These are phyloP conservation scores for Cornus controversa DNA, from an alignment of 148 eudicot species.

Conservation along the genomic window DNA sequence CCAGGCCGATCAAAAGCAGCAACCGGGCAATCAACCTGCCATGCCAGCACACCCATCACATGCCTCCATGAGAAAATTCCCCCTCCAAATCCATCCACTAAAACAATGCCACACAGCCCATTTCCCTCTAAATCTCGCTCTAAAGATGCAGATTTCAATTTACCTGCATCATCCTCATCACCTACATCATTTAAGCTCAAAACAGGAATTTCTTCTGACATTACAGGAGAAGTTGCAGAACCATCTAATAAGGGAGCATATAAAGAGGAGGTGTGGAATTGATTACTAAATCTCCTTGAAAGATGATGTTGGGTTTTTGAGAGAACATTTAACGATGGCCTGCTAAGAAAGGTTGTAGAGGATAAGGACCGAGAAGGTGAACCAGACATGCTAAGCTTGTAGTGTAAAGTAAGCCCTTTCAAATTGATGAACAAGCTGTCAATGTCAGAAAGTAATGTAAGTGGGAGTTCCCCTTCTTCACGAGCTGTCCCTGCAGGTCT, in stretches of 20 bases:
- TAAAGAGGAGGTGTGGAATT: conserved; percentile 61
- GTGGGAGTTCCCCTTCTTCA: conserved; percentile 67
- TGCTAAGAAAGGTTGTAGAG: conserved; percentile 48
- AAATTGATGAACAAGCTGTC: conserved; percentile 83
- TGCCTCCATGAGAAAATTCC: conserved; percentile 99
- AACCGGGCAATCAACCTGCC: conserved; percentile 71
- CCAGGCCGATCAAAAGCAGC: conserved; percentile 98
- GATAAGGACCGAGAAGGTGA: conserved; percentile 77
- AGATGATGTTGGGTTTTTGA: conserved; percentile 50
- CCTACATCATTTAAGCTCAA: conserved; percentile 55
- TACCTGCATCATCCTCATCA: conserved; percentile 44
- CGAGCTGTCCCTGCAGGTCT: conserved; percentile 49
- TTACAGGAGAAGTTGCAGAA: conserved; percentile 39
- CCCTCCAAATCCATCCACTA: conserved; percentile 98
- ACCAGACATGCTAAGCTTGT: conserved; percentile 83
- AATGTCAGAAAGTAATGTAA: conserved; percentile 74
- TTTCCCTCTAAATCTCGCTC: conserved; percentile 49
- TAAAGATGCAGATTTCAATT: conserved; percentile 33
- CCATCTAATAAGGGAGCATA: conserved; percentile 69
- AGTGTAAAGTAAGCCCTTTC: conserved; percentile 73
- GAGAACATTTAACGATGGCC: conserved; percentile 38
- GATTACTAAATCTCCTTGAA: conserved; percentile 76
- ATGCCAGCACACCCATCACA: conserved; percentile 75
- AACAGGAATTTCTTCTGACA: conserved; percentile 69
- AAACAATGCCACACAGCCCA: conserved; percentile 66